A percentile compares a stretch with the other conserved stretches of the same genome.
phyloP scores from a whole-genome alignment of 2,329 filamentous ascomycete genomes.

The Hypoxylon sp. region DNA sequence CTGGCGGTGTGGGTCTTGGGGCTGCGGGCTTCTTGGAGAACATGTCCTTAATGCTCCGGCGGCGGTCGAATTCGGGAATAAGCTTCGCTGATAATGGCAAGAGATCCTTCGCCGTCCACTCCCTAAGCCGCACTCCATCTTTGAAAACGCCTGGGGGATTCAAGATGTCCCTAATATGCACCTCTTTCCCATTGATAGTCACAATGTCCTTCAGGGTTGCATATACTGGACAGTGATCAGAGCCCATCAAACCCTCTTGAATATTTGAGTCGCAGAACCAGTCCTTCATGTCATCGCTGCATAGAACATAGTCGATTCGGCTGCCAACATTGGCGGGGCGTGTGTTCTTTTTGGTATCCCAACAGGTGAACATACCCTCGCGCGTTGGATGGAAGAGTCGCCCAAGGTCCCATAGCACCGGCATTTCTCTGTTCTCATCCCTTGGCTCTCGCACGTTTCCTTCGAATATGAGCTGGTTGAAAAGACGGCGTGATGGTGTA shows the following conservation, averaged over 20 bases:
- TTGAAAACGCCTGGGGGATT: constrained; percentile 82
- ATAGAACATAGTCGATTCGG: constrained; percentile 94
- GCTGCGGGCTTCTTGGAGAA: constrained; percentile 73
- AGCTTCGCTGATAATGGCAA: constrained; percentile 84
- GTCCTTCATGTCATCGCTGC: constrained; percentile 80
- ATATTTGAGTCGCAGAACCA: constrained; percentile 90
- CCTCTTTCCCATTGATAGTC: constrained; percentile 61
- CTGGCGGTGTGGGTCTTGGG: constrained; percentile 40
- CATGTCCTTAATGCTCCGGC: constrained; percentile 93
- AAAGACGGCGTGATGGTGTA: constrained; percentile 78
- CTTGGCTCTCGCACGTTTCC: constrained; percentile 77
- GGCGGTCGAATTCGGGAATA: constrained; percentile 88
- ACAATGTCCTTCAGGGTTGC: constrained; percentile 79
- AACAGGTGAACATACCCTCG: constrained; percentile 95
- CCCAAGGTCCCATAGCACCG: constrained; percentile 87
- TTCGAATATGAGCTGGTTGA: constrained; percentile 87
- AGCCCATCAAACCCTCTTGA: constrained; percentile 93
- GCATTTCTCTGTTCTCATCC: constrained; percentile 77
- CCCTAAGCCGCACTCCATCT: constrained; percentile 73
- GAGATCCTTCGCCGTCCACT: constrained; percentile 77
- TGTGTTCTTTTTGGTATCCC: constrained; percentile 96
- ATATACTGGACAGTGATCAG: constrained; percentile 96
- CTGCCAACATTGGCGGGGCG: constrained; percentile 94
- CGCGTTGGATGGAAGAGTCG: constrained; percentile 85
- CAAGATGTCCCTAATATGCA: constrained; percentile 79